Evolutionary conservation across 108 stramenopile genomes (phyloP).

Genomic region (Pseudonitzschia delicatissima): DNA sequence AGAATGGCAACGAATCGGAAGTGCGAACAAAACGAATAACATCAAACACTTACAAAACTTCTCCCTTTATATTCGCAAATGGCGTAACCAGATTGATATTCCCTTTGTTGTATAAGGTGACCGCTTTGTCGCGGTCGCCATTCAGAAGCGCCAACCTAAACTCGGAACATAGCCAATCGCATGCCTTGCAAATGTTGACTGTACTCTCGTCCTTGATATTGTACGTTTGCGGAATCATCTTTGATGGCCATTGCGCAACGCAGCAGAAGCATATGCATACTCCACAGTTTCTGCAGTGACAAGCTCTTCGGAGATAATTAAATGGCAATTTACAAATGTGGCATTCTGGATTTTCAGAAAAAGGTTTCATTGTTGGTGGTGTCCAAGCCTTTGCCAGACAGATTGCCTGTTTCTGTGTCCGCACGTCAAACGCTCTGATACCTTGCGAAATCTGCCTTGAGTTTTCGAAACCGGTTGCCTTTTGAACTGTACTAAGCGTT

Average conservation of each 20-base stretch:
- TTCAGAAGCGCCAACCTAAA: constrained; percentile 59
- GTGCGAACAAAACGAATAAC: background rate
- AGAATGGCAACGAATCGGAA: background rate
- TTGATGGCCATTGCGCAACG: constrained; percentile 44
- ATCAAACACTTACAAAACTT: constrained; percentile 47
- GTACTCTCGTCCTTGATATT: constrained; percentile 45
- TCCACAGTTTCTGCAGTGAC: constrained; percentile 69
- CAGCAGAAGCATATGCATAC: constrained; percentile 53
- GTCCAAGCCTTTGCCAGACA: constrained; percentile 43
- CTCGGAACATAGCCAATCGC: constrained; percentile 51
- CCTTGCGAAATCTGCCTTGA: constrained; percentile 39
- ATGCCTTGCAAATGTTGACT: constrained; percentile 52
- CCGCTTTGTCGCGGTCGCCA: constrained; percentile 49
- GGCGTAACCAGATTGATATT: constrained; percentile 50
- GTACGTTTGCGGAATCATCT: constrained; percentile 63
- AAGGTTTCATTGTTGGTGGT: constrained; percentile 51
- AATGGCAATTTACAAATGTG: constrained; percentile 47
- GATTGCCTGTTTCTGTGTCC: constrained; percentile 41
- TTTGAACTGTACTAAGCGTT: constrained; percentile 57
- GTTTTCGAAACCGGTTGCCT: constrained; percentile 50
- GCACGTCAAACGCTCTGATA: constrained; percentile 42
- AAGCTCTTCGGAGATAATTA: constrained; percentile 43
- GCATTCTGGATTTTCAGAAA: constrained; percentile 37
- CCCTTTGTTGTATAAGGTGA: constrained; percentile 50
- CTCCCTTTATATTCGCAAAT: constrained; percentile 59